Evolutionary conservation across 352 stramenopile genomes (phyloP).

Genomic region (Globisporangium sylvaticum): DNA sequence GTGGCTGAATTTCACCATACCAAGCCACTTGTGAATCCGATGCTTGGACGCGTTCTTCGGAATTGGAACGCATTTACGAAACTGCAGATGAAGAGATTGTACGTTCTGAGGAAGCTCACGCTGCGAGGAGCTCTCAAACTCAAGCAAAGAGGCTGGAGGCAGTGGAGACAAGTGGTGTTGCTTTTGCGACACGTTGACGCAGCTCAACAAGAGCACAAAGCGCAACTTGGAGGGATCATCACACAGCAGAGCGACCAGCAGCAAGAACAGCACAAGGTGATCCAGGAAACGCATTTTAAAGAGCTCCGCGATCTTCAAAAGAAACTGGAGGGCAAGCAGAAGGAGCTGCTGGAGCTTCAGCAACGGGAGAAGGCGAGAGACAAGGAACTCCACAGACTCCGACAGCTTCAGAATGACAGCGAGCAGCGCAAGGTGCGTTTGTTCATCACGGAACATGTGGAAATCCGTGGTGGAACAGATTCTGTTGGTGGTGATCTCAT

Average conservation of each 20-base stretch:
- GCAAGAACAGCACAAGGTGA: neutral
- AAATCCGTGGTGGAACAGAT: neutral
- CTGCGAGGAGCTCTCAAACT: neutral
- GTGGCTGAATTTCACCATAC: constrained; percentile 3
- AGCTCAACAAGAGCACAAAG: neutral
- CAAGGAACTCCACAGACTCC: constrained; percentile 9
- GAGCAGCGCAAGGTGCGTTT: constrained; percentile 22
- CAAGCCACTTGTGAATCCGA: neutral
- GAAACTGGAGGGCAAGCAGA: constrained; percentile 22
- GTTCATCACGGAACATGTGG: neutral
- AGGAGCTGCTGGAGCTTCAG: constrained; percentile 13
- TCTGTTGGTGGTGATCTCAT: neutral
- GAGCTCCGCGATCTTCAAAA: constrained; percentile 24
- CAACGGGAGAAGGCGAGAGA: neutral
- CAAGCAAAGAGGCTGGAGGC: constrained; percentile 8
- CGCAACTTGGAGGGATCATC: neutral
- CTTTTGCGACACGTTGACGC: neutral
- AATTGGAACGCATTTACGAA: constrained; percentile 6
- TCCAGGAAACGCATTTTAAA: constrained; percentile 13
- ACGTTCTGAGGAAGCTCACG: constrained; percentile 7
- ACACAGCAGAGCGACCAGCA: constrained; percentile 3
- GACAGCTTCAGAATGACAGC: constrained; percentile 12
- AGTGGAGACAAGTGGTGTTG: neutral
- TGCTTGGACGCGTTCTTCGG: neutral
- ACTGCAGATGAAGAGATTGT: neutral